These are phyloP conservation scores for Chaetomium tenue DNA, from an alignment of 495 filamentous ascomycete species.

Conservation along the genomic window DNA sequence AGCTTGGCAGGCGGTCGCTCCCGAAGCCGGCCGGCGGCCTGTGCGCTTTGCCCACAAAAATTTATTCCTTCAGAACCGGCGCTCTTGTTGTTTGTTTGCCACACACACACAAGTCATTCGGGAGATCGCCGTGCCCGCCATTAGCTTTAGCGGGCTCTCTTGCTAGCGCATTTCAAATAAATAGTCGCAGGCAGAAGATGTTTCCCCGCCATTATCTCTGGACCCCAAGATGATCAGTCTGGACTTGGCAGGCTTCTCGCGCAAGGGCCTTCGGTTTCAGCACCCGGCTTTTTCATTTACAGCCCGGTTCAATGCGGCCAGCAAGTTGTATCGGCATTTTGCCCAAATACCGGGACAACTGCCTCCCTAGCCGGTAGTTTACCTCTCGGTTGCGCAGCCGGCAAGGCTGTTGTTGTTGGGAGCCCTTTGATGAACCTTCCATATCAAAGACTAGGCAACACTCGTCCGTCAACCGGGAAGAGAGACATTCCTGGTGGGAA, in stretches of 20 bases:
- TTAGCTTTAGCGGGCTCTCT: neutral
- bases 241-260: neutral
- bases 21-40: neutral
- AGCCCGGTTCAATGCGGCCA: constrained; percentile 4
- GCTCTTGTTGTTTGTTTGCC: constrained; percentile 1
- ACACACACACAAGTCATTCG: neutral
- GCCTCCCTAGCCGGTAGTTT: neutral
- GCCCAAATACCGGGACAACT: constrained; percentile 7
- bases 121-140: constrained; percentile 12
- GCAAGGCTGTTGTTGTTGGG: neutral
- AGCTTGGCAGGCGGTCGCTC: constrained; percentile 18
- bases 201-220: constrained; percentile 42
- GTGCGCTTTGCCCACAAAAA: neutral
- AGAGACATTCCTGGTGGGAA: too few species aligned
- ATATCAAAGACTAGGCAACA: neutral
- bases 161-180: neutral
- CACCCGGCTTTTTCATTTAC: constrained; percentile 7
- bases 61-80: neutral
- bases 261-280: constrained; percentile 11
- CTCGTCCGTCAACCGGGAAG: neutral
- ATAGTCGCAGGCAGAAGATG: constrained; percentile 25
- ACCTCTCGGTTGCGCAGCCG: neutral
- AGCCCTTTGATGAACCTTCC: neutral
- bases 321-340: neutral
- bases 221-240: constrained; percentile 51